phyloP scores from a whole-genome alignment of 1,284 basidiomycete species.

The Sporisorium reilianum region DNA sequence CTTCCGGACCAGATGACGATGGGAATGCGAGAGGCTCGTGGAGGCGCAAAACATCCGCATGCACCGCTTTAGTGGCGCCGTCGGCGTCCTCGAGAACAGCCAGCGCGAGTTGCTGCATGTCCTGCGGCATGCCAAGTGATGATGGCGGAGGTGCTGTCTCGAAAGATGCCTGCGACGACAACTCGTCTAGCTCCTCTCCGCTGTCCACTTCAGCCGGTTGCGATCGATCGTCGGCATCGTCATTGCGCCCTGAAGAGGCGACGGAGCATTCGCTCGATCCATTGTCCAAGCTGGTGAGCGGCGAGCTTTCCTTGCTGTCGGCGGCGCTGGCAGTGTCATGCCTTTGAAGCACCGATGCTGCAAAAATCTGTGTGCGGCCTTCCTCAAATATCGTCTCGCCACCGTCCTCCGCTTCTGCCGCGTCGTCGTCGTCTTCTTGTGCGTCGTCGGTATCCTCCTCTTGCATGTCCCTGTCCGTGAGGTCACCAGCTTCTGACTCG shows the following conservation, averaged over 20 bases:
- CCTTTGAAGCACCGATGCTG: conserved; percentile 10
- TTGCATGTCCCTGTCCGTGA: neutral
- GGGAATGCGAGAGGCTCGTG: conserved; percentile 12
- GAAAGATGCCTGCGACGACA: neutral
- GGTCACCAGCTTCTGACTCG: conserved; percentile 24
- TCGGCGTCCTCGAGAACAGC: conserved; percentile 20
- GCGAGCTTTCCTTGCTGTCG: conserved; percentile 22
- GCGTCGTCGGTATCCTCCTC: neutral
- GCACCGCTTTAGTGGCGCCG: conserved; percentile 1
- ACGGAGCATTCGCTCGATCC: conserved; percentile 5
- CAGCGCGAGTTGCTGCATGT: conserved; percentile 37
- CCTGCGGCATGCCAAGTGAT: conserved; percentile 15
- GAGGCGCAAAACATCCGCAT: conserved; percentile 2
- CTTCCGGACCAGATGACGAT: conserved; percentile 13
- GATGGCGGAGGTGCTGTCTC: neutral
- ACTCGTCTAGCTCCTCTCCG: conserved; percentile 9
- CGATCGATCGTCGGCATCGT: neutral
- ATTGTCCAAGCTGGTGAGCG: conserved; percentile 19
- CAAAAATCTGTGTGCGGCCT: conserved; percentile 25
- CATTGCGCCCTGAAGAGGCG: conserved; percentile 11
- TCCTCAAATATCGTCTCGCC: conserved; percentile 21
- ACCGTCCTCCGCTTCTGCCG: conserved; percentile 5
- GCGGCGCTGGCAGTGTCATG: neutral
- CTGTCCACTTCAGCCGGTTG: neutral
- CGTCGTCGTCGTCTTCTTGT: neutral